phyloP scores from a whole-genome alignment of 257 asterid species.

The Verbena officinalis region DNA sequence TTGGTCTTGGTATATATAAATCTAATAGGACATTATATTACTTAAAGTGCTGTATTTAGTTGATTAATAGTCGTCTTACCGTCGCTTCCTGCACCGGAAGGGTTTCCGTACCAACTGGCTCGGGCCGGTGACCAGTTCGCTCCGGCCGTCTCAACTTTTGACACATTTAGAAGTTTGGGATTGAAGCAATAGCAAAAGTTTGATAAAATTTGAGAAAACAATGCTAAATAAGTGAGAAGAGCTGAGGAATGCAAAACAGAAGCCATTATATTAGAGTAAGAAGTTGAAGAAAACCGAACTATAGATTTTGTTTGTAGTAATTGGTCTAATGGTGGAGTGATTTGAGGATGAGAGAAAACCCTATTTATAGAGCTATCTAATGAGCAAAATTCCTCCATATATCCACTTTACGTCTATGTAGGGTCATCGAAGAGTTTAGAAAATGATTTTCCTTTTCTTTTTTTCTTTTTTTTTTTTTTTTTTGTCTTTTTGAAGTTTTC shows the following conservation, averaged over 20 bases:
- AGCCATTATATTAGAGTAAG: slow-evolving; percentile 47
- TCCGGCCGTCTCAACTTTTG: slow-evolving; percentile 36
- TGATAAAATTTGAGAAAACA: slow-evolving; percentile 35
- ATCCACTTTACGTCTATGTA: slow-evolving; percentile 19
- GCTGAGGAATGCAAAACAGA: slow-evolving; percentile 7
- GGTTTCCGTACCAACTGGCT: slow-evolving; percentile 90
- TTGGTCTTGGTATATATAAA: too few species aligned
- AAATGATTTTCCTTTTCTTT: background rate
- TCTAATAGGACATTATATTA: too few species aligned
- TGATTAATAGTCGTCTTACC: slow-evolving; percentile 46
- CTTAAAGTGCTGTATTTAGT: too few species aligned
- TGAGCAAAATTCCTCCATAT: background rate
- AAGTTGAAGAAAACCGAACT: background rate
- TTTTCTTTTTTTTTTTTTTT: too few species aligned
- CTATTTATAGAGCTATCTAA: slow-evolving; percentile 42
- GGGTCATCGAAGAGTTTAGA: background rate
- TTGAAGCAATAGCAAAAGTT: slow-evolving; percentile 53
- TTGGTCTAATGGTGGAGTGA: slow-evolving; percentile 4
- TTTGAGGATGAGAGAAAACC: background rate
- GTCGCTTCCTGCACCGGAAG: slow-evolving; percentile 79
- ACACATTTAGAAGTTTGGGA: slow-evolving; percentile 49
- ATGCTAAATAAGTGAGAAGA: slow-evolving; percentile 34
- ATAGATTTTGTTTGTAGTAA: background rate
- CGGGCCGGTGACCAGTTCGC: slow-evolving; percentile 69
- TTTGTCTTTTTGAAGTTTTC: background rate